Evolutionary conservation across 1,284 basidiomycete species (phyloP), one percentile per base, ranked within the genome.

Genomic region (Puccinia polysora): DNA sequence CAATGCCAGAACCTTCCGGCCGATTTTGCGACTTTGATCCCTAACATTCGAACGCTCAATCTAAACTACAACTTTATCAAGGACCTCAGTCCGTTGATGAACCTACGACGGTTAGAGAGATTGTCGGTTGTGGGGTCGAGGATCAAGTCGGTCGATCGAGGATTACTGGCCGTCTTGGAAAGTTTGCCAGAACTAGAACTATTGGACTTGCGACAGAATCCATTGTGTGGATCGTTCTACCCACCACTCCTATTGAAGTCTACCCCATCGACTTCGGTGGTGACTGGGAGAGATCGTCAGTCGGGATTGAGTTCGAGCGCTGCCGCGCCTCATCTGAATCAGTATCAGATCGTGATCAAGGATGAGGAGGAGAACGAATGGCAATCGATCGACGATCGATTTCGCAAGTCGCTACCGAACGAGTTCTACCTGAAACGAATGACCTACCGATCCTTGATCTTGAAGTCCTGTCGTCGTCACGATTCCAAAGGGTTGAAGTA

Each of bases 201-300:
- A 85, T 80, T 93, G 43, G 92, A 97, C 81, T 85, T 96, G 80
- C 85, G 88, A 82, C 94, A 94, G 90, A 96, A 97, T 79, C 92
- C 93, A 63, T 89, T 89, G 75, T 95, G 91, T 30, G 85, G 94
- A n/a, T 89, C 89, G 5, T 94, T 91, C 87, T 96, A 96, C 80
- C 84, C 95, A 28, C 91, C 93, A 23, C 82, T 95, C 75, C 83
- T 93, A 64, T 85, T 89, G 65, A 75, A 49, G 20, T 40, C 58
- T 83, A 75, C 87, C 87, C 77, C 82, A 84, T 77, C 86, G 86
- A 77, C 86, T 86, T 55, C 86, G 84, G 32, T 86, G 86, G 67
- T 58, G 62, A 23, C 45, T 36, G 52, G 75, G 56, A 60, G 73
- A 71, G 70, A n/a, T n/a, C n/a, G n/a, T n/a, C n/a, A n/a, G n/a